Evolutionary conservation across 169 alveolate genomes (phyloP).

Genomic region (Plasmodium relictum): DNA sequence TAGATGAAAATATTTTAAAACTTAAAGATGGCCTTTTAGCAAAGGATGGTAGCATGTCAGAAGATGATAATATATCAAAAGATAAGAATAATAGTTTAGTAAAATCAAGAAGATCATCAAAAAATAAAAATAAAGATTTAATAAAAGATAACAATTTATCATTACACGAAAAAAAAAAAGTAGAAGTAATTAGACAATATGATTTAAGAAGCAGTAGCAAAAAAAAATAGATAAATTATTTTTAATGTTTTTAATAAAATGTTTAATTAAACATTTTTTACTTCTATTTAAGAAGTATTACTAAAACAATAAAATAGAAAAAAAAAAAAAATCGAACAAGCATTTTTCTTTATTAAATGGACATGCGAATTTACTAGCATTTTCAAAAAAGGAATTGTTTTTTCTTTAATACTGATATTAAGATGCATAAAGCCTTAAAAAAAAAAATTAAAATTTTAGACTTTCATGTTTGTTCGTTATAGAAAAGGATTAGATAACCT

Average conservation of each 20-base stretch:
- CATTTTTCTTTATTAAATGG: too few species aligned
- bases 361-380: too few species aligned
- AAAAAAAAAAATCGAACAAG: too few species aligned
- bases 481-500: too few species aligned
- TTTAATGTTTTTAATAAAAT: not conserved
- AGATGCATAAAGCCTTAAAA: too few species aligned
- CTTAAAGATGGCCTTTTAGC: slow-evolving; percentile 1
- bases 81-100: not conserved
- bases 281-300: too few species aligned
- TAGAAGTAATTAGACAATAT: slow-evolving; percentile 10
- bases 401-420: too few species aligned
- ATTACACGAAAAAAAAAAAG: not conserved
- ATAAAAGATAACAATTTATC: not conserved
- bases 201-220: slow-evolving; percentile 19
- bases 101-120: not conserved
- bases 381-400: too few species aligned
- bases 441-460: too few species aligned
- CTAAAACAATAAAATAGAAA: too few species aligned
- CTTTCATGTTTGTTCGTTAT: too few species aligned
- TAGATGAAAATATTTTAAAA: not conserved
- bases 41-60: not conserved
- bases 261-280: not conserved
- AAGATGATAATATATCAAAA: not conserved
- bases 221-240: not conserved
- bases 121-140: slow-evolving; percentile 5